Evolutionary conservation across 768 basidiomycete species (phyloP), one percentile per base, ranked within the genome.

Genomic region (Rhizopogon rudus): DNA sequence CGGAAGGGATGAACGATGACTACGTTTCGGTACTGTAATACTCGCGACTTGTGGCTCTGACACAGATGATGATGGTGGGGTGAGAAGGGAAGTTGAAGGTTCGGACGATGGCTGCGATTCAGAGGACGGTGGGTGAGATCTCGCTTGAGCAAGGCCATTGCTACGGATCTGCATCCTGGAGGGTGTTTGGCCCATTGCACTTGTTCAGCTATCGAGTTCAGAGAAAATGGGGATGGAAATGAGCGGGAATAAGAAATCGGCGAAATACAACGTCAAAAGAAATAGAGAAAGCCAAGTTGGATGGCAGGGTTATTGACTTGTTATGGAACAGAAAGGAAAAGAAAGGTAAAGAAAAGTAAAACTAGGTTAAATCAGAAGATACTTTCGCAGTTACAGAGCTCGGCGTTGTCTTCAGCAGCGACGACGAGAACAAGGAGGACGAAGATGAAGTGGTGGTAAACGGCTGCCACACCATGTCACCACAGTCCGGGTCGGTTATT

Each of bases 181-280:
- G 31, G 70, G 44, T 16, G 68, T 61, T 59, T 70, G 68, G 49
- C 68, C 68, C 68, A 70, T 70, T 51, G 50, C 59, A 16, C 37
- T 51, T 2, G 40, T 55, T 49, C 14, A 37, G 35, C 35, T 37
- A 13, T 37, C 13, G 33, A 37, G 7, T 40, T 52, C 35, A 51
- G 46, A 20, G 52, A 33, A 39, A 17, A 40, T 35, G 10, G 16
- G 17, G 40, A 40, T n/a, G 10, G 16, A 28, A 51, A 40, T n/a
- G 50, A 54, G 29, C 5, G 40, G 8, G 49, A 29, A 35, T 29
- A 29, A 35, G 29, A 53, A 31, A 52, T 22, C 35, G 53, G 25
- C 29, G 14, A 13, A 16, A 55, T 35, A 53, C 22, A 53, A 35
- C 35, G 28, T 53, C 35, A 9, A 37, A 53, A 40, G 35, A 22